Base-by-base conservation (phyloP, 2,329 filamentous ascomycete genomes). In the Hyphodiscus sp. region DNA sequence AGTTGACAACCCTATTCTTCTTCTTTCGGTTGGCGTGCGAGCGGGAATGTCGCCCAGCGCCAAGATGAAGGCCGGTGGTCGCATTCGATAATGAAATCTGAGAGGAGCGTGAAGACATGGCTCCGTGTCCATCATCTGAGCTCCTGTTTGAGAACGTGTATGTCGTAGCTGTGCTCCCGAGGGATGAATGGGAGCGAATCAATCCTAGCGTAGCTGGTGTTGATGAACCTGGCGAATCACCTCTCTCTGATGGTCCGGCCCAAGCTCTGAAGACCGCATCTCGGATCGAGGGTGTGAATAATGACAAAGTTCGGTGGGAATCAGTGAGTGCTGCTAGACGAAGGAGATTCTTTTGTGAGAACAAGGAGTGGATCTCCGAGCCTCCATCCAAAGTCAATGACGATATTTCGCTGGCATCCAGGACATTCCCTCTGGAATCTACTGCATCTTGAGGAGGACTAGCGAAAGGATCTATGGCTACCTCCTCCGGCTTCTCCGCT, bases 221-320 rank as follows among this genome's bases (percentile, higher is more conserved):
- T 15, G 62, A 55, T 45, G 56, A 48, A 49, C 67, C 69, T 20
- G 67, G 61, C n/a, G 68, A 59, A 45, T 94, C 88, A 44, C 77
- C 77, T 54, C 83, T 78, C 57, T 96, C 91, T 49, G 81, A 78
- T 38, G 86, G 82, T 42, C 87, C 87, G 16, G 92, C 89, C 89
- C 91, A 96, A 30, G 92, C 94, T 55, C 94, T 82, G 70, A 95
- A 96, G 23, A 97, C 86, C 3, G 89, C 89, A 69, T 97, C 90
- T 50, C 83, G 78, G 54, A 97, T 92, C n/a, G 86, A 83, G 0
- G 92, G 91, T 1, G 92, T 96, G 67, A 95, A 95, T 0, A 97
- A 76, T 4, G 91, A 95, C 33, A 97, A 73, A 0, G 94, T 97
- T 47, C 89, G 84, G 64, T 97, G 91, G 2, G 91, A 95, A 65